These are phyloP conservation scores for Chondrus crispus DNA, from an alignment of 23 red algal species.

Conservation along the genomic window DNA sequence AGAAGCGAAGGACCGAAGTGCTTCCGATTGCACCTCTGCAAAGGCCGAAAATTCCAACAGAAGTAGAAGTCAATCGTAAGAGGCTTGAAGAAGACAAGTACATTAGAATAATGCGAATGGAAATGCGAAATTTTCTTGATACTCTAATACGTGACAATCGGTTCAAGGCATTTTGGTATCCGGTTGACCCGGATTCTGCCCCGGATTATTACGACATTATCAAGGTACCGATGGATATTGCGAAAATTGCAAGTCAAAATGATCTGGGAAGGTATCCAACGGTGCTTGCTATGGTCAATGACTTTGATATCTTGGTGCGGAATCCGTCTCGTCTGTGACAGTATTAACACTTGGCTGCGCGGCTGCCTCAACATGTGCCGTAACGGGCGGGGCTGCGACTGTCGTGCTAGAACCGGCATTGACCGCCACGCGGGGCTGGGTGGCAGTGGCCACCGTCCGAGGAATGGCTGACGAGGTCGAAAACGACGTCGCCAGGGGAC, in stretches of 20 bases:
- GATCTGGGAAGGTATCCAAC: slow-evolving; percentile 75
- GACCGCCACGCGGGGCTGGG: slow-evolving; percentile 36
- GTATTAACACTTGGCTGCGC: too few species aligned
- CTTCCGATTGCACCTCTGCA: slow-evolving; percentile 69
- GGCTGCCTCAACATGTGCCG: not conserved
- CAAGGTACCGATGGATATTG: slow-evolving; percentile 85
- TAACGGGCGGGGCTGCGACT: not conserved
- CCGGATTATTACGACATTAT: slow-evolving; percentile 95
- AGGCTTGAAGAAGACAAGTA: slow-evolving; percentile 47
- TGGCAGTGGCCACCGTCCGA: slow-evolving; percentile 26
- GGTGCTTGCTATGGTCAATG: slow-evolving; percentile 71
- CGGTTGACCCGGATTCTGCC: slow-evolving; percentile 63
- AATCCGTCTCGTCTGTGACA: too few species aligned
- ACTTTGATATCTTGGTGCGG: slow-evolving; percentile 76
- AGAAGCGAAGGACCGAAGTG: slow-evolving; percentile 30
- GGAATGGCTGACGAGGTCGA: slow-evolving; percentile 43
- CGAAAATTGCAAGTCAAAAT: slow-evolving; percentile 57
- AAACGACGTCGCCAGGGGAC: slow-evolving; percentile 12
- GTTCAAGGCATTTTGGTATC: slow-evolving; percentile 83
- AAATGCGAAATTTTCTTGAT: slow-evolving; percentile 84
- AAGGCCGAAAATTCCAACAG: not conserved
- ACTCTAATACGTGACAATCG: slow-evolving; percentile 64
- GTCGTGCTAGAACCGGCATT: slow-evolving; percentile 7
- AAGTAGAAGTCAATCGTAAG: slow-evolving; percentile 15
- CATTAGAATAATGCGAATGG: slow-evolving; percentile 78